These are phyloP conservation scores for Eucalyptus virginea DNA, from an alignment of 345 rosid genomes.

Conservation along the genomic window DNA sequence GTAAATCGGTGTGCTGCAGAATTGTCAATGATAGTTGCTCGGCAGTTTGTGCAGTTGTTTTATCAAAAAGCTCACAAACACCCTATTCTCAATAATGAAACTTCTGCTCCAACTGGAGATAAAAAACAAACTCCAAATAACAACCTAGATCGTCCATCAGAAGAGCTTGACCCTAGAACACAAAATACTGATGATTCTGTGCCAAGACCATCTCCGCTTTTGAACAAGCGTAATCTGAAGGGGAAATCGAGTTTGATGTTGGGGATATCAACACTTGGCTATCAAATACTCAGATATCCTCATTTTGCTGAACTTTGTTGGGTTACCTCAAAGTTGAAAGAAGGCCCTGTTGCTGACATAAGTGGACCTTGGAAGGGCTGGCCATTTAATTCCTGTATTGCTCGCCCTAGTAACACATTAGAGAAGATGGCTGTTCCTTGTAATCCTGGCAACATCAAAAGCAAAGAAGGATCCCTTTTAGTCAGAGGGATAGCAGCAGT, in stretches of 20 bases:
- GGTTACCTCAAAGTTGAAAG: slow-evolving; percentile 88
- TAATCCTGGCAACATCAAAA: slow-evolving; percentile 35
- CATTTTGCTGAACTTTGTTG: slow-evolving; percentile 99
- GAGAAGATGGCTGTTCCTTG: slow-evolving; percentile 30
- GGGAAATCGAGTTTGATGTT: slow-evolving; percentile 62
- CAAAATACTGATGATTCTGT: slow-evolving; percentile 19
- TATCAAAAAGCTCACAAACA: slow-evolving; percentile 47
- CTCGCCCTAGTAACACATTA: slow-evolving; percentile 41
- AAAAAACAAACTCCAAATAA: slow-evolving; percentile 1
- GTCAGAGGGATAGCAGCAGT: slow-evolving; percentile 87
- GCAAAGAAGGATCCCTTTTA: slow-evolving; percentile 49
- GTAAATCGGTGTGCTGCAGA: slow-evolving; percentile 49
- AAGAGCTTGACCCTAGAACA: slow-evolving; percentile 10
- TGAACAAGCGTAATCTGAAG: slow-evolving; percentile 41
- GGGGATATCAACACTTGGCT: slow-evolving; percentile 72
- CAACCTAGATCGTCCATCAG: slow-evolving; percentile 2
- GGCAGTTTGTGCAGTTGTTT: slow-evolving; percentile 50
- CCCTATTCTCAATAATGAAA: slow-evolving; percentile 5
- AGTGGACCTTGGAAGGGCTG: slow-evolving; percentile 88
- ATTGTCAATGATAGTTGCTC: slow-evolving; percentile 54
- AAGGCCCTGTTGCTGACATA: slow-evolving; percentile 77
- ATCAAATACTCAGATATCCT: slow-evolving; percentile 79
- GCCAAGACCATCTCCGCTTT: slow-evolving; percentile 15
- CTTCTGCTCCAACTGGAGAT: slow-evolving; percentile 4
- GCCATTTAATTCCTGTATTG: slow-evolving; percentile 92